These are phyloP conservation scores for Ceratocystis cubensis DNA, from an alignment of 2,329 filamentous ascomycete genomes.

Conservation along the genomic window DNA sequence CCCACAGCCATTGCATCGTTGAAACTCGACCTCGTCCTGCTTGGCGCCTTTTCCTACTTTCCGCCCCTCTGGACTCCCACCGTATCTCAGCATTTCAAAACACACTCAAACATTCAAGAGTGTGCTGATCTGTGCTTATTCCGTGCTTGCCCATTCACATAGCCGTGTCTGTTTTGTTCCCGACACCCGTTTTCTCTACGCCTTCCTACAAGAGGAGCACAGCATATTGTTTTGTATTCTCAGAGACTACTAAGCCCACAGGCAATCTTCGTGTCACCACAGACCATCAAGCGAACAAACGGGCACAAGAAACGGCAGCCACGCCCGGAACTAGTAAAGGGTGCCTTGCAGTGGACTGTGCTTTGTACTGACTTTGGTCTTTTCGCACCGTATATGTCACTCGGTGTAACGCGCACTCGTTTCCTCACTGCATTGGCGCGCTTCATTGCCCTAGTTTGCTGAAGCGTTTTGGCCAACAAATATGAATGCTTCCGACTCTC, in stretches of 20 bases:
- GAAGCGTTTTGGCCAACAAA: neutral
- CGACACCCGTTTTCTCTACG: neutral
- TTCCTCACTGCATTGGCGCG: neutral
- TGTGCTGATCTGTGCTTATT: neutral
- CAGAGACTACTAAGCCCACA: neutral
- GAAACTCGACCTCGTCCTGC: neutral
- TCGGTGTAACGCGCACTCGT: constrained; percentile 1
- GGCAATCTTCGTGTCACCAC: constrained; percentile 6
- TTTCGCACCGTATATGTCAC: constrained; percentile 8
- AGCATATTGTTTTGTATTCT: neutral
- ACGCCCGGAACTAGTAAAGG: constrained; percentile 2
- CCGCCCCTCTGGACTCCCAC: neutral
- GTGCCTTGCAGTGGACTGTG: constrained; percentile 10
- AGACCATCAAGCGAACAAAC: constrained; percentile 8
- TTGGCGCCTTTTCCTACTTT: neutral
- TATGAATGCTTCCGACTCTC: constrained; percentile 18
- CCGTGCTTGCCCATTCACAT: neutral
- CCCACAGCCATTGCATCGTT: neutral
- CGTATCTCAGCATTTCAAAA: neutral
- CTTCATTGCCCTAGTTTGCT: neutral
- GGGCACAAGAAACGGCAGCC: neutral
- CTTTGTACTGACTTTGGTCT: neutral
- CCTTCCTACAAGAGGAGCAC: neutral
- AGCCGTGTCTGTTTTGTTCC: neutral
- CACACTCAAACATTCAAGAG: neutral